Evolutionary conservation across 441 rosid species (phyloP).

Genomic region (Eruca vesicaria): DNA sequence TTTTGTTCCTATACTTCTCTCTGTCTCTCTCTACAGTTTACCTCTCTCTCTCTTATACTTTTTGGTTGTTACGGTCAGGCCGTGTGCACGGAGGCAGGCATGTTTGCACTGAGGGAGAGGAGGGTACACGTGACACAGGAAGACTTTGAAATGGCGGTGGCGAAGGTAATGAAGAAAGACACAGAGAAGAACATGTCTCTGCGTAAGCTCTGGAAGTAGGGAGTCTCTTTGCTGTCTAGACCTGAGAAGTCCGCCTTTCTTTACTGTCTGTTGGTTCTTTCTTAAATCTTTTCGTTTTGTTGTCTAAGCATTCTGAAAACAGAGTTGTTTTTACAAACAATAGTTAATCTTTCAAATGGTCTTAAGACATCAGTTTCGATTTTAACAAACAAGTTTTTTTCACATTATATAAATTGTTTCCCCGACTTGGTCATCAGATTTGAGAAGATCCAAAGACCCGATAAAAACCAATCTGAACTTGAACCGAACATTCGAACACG

Average conservation of each 20-base stretch:
- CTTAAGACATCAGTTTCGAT: background rate
- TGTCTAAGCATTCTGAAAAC: conserved; percentile 3
- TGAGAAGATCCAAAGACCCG: too few relatives aligned
- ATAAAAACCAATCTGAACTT: too few relatives aligned
- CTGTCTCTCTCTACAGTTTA: background rate
- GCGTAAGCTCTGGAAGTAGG: conserved; percentile 81
- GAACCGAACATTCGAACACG: too few relatives aligned
- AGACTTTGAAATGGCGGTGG: conserved; percentile 87
- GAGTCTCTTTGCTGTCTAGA: background rate
- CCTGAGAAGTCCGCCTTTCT: background rate
- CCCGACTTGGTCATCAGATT: background rate
- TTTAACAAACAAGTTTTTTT: conserved; percentile 28
- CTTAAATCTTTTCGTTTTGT: conserved; percentile 1
- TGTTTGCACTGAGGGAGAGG: conserved; percentile 85
- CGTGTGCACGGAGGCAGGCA: conserved; percentile 87
- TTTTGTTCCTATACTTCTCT: too few relatives aligned
- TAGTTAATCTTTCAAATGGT: background rate
- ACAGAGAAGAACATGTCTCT: conserved; percentile 93
- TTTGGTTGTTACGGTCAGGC: conserved; percentile 45
- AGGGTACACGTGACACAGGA: conserved; percentile 86
- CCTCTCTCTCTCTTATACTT: background rate
- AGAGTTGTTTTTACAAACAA: background rate
- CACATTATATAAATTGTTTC: background rate
- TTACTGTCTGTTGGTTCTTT: conserved; percentile 13
- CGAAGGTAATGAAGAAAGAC: conserved; percentile 97